Evolutionary conservation across 139 green algal species (phyloP), one percentile per base, ranked within the genome.

Genomic region (Chlamydomonas incerta): DNA sequence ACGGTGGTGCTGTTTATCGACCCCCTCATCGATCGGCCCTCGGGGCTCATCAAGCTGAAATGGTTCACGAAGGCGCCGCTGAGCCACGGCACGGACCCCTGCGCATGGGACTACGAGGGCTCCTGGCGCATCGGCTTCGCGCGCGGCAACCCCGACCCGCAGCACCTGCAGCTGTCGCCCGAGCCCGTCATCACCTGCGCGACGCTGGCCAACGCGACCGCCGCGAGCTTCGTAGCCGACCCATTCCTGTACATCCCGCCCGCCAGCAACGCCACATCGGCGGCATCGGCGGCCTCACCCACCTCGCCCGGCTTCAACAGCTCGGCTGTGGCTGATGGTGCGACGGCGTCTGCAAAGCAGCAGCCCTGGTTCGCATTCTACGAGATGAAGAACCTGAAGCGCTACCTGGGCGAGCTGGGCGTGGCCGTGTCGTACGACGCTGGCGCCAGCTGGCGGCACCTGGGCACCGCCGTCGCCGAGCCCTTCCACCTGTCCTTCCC

Each of bases 401-500:
- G 68, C 5, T 86, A 80, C 68, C 62, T 71, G 13, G 80, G 80
- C 18, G 80, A 80, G 68, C 15, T 86, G 4, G 80, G 80, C 31
- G 52, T 68, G 2, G 67, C 80, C 3, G 68, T 79, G 68, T 86
- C 80, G 23, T 72, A 47, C 33, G 69, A 86, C 33, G 5, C 18
- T 0, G 80, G 80, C 2, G 13, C 35, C 26, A 86, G 24, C 52
- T 86, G 80, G 80, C 15, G 0, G 8, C 34, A 86, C 55, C 18
- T 79, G 6, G 80, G 80, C 55, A 79, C 80, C 34, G 80, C 55
- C 3, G 52, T 86, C 14, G 52, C 68, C 20, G 68, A 79, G 80
- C 67, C 80, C 68, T 86, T 80, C 80, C 80, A 86, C 67, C 80
- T 86, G 14, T 86, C 80, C 46, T 86, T 37, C 35, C 80, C 80